Base-by-base conservation (phyloP, 2,329 filamentous ascomycete species). In the Didymella lethalis region DNA sequence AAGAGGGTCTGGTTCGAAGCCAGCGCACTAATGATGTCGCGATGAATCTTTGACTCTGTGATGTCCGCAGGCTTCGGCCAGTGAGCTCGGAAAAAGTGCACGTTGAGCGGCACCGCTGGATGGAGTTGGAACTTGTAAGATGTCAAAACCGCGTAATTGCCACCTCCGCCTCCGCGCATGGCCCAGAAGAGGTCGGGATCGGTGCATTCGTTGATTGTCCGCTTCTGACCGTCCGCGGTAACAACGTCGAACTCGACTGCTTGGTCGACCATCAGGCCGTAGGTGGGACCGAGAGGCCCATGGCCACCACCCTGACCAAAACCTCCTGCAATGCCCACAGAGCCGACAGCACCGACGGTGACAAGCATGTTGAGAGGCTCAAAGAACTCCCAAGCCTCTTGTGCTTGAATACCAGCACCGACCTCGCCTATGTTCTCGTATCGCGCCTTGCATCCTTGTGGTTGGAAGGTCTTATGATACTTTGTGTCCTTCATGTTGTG, bases 291-390 rank as follows among this genome's bases (percentile, higher is more conserved):
- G 38, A 87, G 68, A 6, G 84, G 84, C 11, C 81, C 83, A 71
- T 87, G 84, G 0, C 85, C 85, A 29, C 84, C 85, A 7, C 82
- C 84, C 41, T 76, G 75, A 14, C 75, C 72, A 54, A 75, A 81
- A 14, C 78, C 74, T 49, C 74, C 74, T 10, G 72, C 80, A 66
- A 85, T 76, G 12, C 85, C 85, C 10, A 87, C 83, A 4, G 80
- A 83, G 8, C 64, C 63, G 3, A 74, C 63, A 14, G 74, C 73
- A 11, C 73, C 73, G n/a, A 76, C 72, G 7, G 72, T 76, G 49
- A 75, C 74, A 26, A 73, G 64, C 69, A 76, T 72, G 14, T 61
- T 61, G 3, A 72, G 59, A 14, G 64, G 66, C 48, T 76, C 72
- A 48, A 75, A 75, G 57, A 71, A 74, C 18, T 66, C 67, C 72